Conservation (phyloP, 2,329 filamentous ascomycete species). For the Xylariaceae sp. region DNA sequence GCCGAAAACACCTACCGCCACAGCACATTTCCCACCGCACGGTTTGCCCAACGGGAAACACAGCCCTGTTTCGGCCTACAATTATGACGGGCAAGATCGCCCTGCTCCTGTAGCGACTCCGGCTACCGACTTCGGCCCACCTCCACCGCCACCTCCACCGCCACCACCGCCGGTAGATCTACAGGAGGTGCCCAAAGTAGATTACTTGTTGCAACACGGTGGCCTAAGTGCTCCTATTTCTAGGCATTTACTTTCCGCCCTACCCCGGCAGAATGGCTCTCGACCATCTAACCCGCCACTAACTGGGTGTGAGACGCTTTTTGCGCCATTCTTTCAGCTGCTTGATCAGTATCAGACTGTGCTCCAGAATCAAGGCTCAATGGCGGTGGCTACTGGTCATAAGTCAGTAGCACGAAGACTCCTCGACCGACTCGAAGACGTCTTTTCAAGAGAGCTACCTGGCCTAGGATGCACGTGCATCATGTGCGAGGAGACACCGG, state of each 20-base stretch:
- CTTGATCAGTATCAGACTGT: slow-evolving; percentile 84
- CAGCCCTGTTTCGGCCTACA: slow-evolving; percentile 34
- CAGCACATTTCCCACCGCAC: slow-evolving; percentile 48
- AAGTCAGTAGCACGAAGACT: slow-evolving; percentile 87
- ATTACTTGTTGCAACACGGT: slow-evolving; percentile 87
- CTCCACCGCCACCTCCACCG: slow-evolving; percentile 54
- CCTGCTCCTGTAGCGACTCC: slow-evolving; percentile 40
- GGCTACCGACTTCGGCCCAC: slow-evolving; percentile 42
- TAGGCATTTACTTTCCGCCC: slow-evolving; percentile 65
- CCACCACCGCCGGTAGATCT: slow-evolving; percentile 72
- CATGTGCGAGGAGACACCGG: slow-evolving; percentile 65
- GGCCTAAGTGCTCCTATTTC: slow-evolving; percentile 70
- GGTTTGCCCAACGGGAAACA: slow-evolving; percentile 41
- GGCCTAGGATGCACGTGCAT: slow-evolving; percentile 80
- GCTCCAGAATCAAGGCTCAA: slow-evolving; percentile 75
- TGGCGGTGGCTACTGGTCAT: slow-evolving; percentile 94
- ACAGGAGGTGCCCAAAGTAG: slow-evolving; percentile 73
- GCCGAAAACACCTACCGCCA: slow-evolving; percentile 56
- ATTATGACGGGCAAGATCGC: slow-evolving; percentile 38
- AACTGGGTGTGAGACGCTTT: slow-evolving; percentile 66
- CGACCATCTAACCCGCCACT: slow-evolving; percentile 61
- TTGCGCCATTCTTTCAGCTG: slow-evolving; percentile 75
- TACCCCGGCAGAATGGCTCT: slow-evolving; percentile 54
- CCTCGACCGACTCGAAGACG: slow-evolving; percentile 84
- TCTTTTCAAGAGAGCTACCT: slow-evolving; percentile 90